Conservation (phyloP, 2,329 filamentous ascomycete species). For the Sarocladium oryzae region DNA sequence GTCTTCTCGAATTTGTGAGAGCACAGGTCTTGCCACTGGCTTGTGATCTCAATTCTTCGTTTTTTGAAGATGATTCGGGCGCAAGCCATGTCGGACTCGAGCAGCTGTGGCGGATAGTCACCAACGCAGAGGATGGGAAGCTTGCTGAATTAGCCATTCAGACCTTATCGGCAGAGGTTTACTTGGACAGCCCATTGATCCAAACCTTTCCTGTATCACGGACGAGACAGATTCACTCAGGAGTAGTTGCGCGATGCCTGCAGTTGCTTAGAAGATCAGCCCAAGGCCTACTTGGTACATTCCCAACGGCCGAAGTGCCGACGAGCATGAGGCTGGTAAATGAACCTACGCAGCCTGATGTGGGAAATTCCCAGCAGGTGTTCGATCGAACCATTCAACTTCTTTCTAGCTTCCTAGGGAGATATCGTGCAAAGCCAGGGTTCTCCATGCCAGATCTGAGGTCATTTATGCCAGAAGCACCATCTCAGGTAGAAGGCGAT, state of each 20-base stretch:
- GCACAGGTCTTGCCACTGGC: slow-evolving; percentile 42
- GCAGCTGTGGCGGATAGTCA: slow-evolving; percentile 76
- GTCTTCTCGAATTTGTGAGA: slow-evolving; percentile 57
- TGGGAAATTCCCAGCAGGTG: slow-evolving; percentile 39
- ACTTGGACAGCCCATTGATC: slow-evolving; percentile 55
- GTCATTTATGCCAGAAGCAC: slow-evolving; percentile 43
- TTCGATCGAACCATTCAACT: slow-evolving; percentile 66
- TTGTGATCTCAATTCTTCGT: slow-evolving; percentile 34
- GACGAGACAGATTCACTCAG: slow-evolving; percentile 56
- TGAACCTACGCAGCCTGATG: slow-evolving; percentile 21
- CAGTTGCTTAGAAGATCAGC: slow-evolving; percentile 61
- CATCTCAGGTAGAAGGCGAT: slow-evolving; percentile 53
- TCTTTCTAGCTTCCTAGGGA: slow-evolving; percentile 59
- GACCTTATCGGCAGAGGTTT: slow-evolving; percentile 64
- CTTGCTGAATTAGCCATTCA: slow-evolving; percentile 64
- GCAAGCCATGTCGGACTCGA: slow-evolving; percentile 50
- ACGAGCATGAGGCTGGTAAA: not conserved
- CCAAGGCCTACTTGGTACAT: slow-evolving; percentile 2
- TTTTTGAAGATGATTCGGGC: slow-evolving; percentile 45
- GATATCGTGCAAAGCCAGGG: slow-evolving; percentile 53
- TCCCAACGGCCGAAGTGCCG: not conserved
- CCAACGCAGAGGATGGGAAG: slow-evolving; percentile 57
- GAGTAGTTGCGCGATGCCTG: slow-evolving; percentile 68
- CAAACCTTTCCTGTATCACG: slow-evolving; percentile 40
- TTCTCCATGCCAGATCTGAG: slow-evolving; percentile 53